Base-by-base conservation (phyloP, 768 basidiomycete species). In the Goffeauzyma gilvescens region DNA sequence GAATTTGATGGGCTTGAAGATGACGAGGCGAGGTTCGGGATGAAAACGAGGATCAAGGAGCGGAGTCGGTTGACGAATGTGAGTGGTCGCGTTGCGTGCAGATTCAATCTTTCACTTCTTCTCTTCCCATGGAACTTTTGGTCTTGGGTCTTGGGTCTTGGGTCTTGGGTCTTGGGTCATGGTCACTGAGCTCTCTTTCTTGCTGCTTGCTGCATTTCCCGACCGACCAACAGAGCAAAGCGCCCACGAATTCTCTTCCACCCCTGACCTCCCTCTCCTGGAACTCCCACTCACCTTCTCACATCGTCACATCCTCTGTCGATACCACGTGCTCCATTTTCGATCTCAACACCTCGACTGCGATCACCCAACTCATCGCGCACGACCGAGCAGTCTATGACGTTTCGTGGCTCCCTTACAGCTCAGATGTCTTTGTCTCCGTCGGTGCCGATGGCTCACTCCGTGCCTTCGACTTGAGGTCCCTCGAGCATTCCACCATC, bases 251-350 rank as follows among this genome's bases (percentile, higher is more conserved):
- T 55, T 74, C 74, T 35, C 76, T 75, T 23, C 87, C 93, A 3
- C 93, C 93, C 1, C 66, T 96, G 49, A 98, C 93, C 10, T 85
- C 80, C 61, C 93, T 98, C 65, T 87, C 87, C 0, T 98, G 93
- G 93, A 95, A 93, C 59, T 78, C 86, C 54, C 81, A 87, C 57
- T 71, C 79, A 0, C 86, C 90, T 1, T 78, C 76, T 49, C 75
- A 84, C 38, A 78, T 96, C 53, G 90, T 96, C 27, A 98, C 93
- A 5, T 89, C 90, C 18, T 93, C 87, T 6, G 90, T 96, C 54
- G 93, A 98, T 60, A 98, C 93, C 38, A 93, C 89, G 12, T 96
- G 90, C 62, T 96, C 93, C 1, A 81, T 96, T 18, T 98, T 93
- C 93, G 93, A 98, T 64, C 83, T 98, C 59, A 81, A 90, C 55